Evolutionary conservation across 2,329 filamentous ascomycete species (phyloP).

Genomic region (Leptographium wingfieldii): DNA sequence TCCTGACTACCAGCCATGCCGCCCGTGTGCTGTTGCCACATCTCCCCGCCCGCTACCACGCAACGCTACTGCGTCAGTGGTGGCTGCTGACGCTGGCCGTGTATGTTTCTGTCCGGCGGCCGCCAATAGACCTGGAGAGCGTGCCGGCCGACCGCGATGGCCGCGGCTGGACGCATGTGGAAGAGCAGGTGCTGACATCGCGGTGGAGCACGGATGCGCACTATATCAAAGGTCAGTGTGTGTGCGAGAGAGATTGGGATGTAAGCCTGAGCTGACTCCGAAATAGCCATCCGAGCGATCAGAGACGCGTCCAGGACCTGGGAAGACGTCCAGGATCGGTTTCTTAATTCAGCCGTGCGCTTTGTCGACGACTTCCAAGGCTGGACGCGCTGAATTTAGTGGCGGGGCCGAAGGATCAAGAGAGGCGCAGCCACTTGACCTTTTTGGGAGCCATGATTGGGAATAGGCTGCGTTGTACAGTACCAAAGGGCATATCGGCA

Average conservation of each 20-base stretch:
- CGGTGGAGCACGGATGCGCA: slow-evolving; percentile 61
- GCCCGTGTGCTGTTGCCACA: slow-evolving; percentile 73
- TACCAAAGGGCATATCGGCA: background rate
- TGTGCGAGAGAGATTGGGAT: background rate
- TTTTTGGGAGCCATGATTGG: background rate
- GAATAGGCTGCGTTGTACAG: background rate
- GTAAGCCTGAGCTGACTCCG: background rate
- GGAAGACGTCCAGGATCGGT: slow-evolving; percentile 55
- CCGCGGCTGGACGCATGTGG: slow-evolving; percentile 66
- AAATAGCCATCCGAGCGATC: slow-evolving; percentile 56
- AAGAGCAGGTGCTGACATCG: slow-evolving; percentile 56
- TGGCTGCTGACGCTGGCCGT: slow-evolving; percentile 71
- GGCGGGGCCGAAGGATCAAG: too few species aligned
- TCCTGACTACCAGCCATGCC: slow-evolving; percentile 78
- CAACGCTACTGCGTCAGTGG: slow-evolving; percentile 70
- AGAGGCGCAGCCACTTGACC: too few species aligned
- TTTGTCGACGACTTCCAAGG: slow-evolving; percentile 63
- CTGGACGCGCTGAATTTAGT: slow-evolving; percentile 31
- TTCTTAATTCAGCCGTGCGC: slow-evolving; percentile 54
- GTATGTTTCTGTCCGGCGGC: slow-evolving; percentile 65
- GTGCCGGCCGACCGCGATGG: slow-evolving; percentile 50
- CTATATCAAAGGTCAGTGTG: slow-evolving; percentile 59
- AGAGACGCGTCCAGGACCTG: slow-evolving; percentile 62
- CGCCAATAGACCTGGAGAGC: slow-evolving; percentile 53
- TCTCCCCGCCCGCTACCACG: slow-evolving; percentile 59